Evolutionary conservation across 495 filamentous ascomycete genomes (phyloP), one percentile per base, ranked within the genome.

Genomic region (Paragyromitra xinjiangensis): DNA sequence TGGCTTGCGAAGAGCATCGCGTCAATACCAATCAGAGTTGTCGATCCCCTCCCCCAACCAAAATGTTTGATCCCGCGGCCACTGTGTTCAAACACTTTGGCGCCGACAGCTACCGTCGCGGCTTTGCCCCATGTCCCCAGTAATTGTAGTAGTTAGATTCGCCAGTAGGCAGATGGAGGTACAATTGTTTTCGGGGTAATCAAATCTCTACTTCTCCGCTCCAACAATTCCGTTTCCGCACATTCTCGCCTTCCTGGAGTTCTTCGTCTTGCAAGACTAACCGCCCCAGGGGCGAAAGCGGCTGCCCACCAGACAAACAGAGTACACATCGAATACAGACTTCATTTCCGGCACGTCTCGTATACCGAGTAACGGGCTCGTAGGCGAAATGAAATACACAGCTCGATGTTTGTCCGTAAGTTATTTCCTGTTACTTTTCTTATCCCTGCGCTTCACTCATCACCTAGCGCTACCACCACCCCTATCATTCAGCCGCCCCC

Each of bases 401-500:
- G 62, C 19, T 55, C 55, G 22, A 66, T 19, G 29, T 61, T 42
- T 65, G 29, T 77, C 59, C 62, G 55, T 67, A 55, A n/a, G 61
- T 70, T 79, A 78, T 40, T 71, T 14, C 65, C 44, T 75, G 73
- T 71, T 77, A 77, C 77, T 78, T 69, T 78, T 78, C 74, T 70
- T 45, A 70, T 78, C 58, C 44, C 64, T 62, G 51, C 66, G 62
- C 61, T 78, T 78, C 64, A 22, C 73, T 19, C 59, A 61, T 39
- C 50, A 40, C 77, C 44, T 50, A 34, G 59, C 59, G 44, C 42
- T 67, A 51, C 29, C 29, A 34, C 69, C 34, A 39, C 56, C 74
- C 61, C 75, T 66, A 71, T 78, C 61, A 78, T 79, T 79, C 75
- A 78, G 66, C 77, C 77, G 72, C 73, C 72, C 73, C 77, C 73